Conservation (phyloP, 257 asterid genomes). For the Paulownia fortunei region DNA sequence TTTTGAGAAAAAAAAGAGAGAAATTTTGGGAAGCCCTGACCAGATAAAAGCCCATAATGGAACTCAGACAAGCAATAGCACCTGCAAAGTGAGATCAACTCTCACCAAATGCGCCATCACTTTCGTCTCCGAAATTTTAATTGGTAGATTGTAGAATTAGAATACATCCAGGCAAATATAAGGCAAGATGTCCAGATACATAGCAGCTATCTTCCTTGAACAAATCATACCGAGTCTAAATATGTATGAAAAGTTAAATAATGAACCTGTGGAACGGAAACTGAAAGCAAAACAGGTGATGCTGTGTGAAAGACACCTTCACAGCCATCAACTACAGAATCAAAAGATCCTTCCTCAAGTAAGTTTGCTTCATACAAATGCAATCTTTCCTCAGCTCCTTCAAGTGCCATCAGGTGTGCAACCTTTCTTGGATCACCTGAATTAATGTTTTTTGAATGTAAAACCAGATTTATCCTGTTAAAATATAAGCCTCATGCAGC, state of each 20-base stretch:
- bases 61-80: too few relatives aligned
- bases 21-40: too few relatives aligned
- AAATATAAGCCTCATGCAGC: not conserved
- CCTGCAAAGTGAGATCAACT: too few relatives aligned
- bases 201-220: too few relatives aligned
- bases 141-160: too few relatives aligned
- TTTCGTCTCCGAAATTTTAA: too few relatives aligned
- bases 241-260: not conserved
- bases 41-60: too few relatives aligned
- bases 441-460: not conserved
- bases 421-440: conserved; percentile 59
- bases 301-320: conserved; percentile 70
- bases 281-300: conserved; percentile 49
- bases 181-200: not conserved
- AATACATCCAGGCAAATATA: not conserved
- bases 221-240: not conserved
- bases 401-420: conserved; percentile 52
- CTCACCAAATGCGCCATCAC: too few relatives aligned
- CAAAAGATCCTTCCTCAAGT: conserved; percentile 57
- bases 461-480: not conserved
- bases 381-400: conserved; percentile 66
- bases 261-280: conserved; percentile 50
- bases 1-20: too few relatives aligned
- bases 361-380: conserved; percentile 54
- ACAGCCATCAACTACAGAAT: conserved; percentile 60